Base-by-base conservation (phyloP, 2,329 filamentous ascomycete species). In the Phialophora chinensis region DNA sequence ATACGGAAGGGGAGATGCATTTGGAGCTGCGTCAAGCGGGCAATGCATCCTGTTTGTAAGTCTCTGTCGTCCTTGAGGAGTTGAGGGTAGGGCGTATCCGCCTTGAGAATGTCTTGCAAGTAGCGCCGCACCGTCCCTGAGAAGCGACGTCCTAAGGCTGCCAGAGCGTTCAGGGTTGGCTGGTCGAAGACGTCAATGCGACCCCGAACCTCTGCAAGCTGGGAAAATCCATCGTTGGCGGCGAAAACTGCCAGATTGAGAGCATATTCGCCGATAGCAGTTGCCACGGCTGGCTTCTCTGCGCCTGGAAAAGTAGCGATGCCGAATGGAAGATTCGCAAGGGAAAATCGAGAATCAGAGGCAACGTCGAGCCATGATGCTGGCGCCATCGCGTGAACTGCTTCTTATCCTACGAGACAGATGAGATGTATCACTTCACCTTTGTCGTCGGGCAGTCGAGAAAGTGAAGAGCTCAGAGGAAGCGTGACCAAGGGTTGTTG, bases 1-100 rank as follows among this genome's bases (percentile, higher is more conserved):
- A 87, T 82, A 2, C 78, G 74, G 50, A 89, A 76, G 0, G 87
- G 88, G 0, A 89, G 72, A 72, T 88, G 83, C 70, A 87, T 75
- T 2, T 75, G 75, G n/a, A 83, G 80, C 42, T 78, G 72, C 38
- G 75, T 69, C 17, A 87, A 7, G 3, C 38, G 62, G n/a, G 52
- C 33, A 11, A 68, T 31, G 12, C 29, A 53, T 54, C 4, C 12
- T 3, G 31, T n/a, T 14, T 35, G 53, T 14, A 44, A 31, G 7
- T 4, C 29, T 23, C 49, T 20, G 49, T 65, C 56, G 20, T 68
- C 66, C 25, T 62, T 62, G 10, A 67, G 50, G 8, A 63, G 23
- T 38, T 56, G 7, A 23, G 33, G 42, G 38, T 54, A 38, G 7
- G 31, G 20, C 14, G 65, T 67, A 2, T 60, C 49, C 5, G 47